phyloP scores from a whole-genome alignment of 805 yeast genomes.

The Millerago galiae region DNA sequence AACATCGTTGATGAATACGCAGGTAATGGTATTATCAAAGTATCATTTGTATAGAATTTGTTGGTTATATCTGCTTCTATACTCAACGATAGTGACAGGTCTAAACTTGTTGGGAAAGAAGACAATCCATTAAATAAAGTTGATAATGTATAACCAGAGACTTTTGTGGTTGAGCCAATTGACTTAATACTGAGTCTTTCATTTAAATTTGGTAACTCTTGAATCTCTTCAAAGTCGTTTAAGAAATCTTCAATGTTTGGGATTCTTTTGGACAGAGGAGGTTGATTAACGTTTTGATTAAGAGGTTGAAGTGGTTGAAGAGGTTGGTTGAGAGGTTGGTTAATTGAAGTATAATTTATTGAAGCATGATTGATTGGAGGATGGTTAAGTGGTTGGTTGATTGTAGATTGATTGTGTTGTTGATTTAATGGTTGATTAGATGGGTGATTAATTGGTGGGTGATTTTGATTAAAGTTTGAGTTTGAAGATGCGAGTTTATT shows the following conservation, averaged over 20 bases:
- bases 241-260: slow-evolving; percentile 21
- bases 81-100: slow-evolving; percentile 16
- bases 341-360: no score
- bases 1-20: slow-evolving; percentile 17
- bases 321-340: no score
- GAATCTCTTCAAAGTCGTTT: slow-evolving; percentile 19
- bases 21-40: slow-evolving; percentile 21
- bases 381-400: no score
- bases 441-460: no score
- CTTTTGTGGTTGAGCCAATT: slow-evolving; percentile 12
- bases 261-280: slow-evolving; percentile 7
- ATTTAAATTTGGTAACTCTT: slow-evolving; percentile 12
- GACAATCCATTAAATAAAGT: slow-evolving; percentile 15
- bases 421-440: no score
- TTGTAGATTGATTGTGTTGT: no score
- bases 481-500: no score
- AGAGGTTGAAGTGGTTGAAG: no score
- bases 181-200: slow-evolving; percentile 13
- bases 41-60: slow-evolving; percentile 14
- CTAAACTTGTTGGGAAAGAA: slow-evolving; percentile 18
- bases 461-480: no score
- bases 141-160: slow-evolving; percentile 13
- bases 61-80: slow-evolving; percentile 13
- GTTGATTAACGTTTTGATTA: no score
- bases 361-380: no score